Evolutionary conservation across 768 basidiomycete species (phyloP), one percentile per base, ranked within the genome.

Genomic region (Steccherinum ochraceum): DNA sequence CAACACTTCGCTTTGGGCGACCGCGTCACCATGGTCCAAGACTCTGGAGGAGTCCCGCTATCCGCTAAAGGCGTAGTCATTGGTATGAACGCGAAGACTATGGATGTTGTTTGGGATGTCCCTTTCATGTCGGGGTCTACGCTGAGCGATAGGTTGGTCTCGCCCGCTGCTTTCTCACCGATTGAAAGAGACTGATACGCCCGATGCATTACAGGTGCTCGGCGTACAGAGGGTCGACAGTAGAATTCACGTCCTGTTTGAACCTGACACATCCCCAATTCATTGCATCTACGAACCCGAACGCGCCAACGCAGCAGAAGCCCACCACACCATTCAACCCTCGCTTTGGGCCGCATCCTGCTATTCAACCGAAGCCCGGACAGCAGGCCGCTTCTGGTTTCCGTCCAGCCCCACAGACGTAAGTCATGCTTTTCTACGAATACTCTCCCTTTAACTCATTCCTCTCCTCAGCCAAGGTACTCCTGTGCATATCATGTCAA

Each of bases 61-160:
- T 83, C 84, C 1, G 86, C 84, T 47, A 97, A 95, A 68, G 96
- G 96, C 19, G 91, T 95, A 13, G 93, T 98, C 21, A 80, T 98
- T 48, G 91, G 94, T 12, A 68, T 99, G 60, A 90, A 85, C 59
- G 69, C 84, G 2, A 89, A 86, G 62, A 81, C 86, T 3, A 87
- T 98, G 79, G 96, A 98, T 65, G 87, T 98, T 20, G 79, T 95
- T 0, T 98, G 96, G 90, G 96, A 99, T 65, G 84, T 87, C 20
- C 78, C 92, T 1, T 98, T 99, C 69, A 90, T 99, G 81, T 84
- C 92, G 19, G 96, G 96, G 5, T 76, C 79, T 2, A 96, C 89
- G 0, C 71, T 98, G 11, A 83, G 84, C 3, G 90, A 89, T 60
- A 76, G 93, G 89, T 92, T 59, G n/a, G n/a, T n/a, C 52, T 72